Percentiles rank a stretch among this genome's conserved stretches.
Evolutionary conservation across 179 eudicot genomes (phyloP).

Genomic region (Beta lomatogona): DNA sequence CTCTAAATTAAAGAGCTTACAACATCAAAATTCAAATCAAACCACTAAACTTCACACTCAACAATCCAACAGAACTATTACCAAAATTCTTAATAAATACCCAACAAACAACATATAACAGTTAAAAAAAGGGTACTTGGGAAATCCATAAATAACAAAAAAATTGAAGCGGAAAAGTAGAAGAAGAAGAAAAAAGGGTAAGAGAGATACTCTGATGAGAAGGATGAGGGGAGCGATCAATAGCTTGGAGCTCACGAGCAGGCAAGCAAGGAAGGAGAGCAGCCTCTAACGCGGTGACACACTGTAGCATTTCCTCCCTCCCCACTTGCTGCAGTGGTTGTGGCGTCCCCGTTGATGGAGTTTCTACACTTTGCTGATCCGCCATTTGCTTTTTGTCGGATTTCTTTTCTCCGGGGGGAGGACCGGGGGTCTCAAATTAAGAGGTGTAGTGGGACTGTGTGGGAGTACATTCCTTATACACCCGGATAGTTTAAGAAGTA

Average conservation of each 20-base stretch:
- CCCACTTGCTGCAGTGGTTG: conserved; percentile 38
- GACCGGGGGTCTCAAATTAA: no score
- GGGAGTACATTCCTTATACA: no score
- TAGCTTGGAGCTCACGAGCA: conserved; percentile 96
- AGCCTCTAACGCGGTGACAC: conserved; percentile 78
- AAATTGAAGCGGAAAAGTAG: not conserved
- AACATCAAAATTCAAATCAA: not conserved
- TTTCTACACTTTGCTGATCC: conserved; percentile 36
- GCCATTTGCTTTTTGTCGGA: conserved; percentile 33
- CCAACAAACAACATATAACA: not conserved
- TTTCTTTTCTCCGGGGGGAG: no score
- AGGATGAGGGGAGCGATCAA: conserved; percentile 89
- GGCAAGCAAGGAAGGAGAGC: conserved; percentile 94
- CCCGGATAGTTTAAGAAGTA: no score
- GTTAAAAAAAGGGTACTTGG: not conserved
- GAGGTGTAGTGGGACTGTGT: no score
- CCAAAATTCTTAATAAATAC: no score
- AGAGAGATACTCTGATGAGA: conserved; percentile 75
- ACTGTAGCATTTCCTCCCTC: conserved; percentile 72
- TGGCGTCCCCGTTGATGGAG: conserved; percentile 27
- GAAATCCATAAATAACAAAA: not conserved
- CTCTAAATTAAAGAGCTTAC: not conserved
- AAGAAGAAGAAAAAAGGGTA: not conserved
- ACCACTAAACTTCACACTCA: not conserved
- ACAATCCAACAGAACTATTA: not conserved